A percentile compares a stretch with the other conserved stretches of the same genome.
These are phyloP conservation scores for Delonix regia DNA, from an alignment of 306 rosid genomes.

Conservation along the genomic window DNA sequence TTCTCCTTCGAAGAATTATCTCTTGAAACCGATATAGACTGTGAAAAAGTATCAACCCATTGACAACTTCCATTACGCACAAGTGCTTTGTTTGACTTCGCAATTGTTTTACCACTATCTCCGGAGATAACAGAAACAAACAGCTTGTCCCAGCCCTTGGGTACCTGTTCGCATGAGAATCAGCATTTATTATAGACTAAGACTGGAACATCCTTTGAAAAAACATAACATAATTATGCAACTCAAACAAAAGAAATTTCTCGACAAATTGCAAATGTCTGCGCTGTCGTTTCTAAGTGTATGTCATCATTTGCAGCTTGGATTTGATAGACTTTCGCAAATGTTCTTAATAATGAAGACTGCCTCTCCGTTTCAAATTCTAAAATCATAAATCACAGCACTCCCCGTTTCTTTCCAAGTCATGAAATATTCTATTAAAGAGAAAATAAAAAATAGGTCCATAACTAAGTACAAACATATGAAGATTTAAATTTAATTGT, in stretches of 20 bases:
- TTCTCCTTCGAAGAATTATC: slow-evolving; percentile 45
- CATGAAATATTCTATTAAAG: not conserved
- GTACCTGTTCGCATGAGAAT: slow-evolving; percentile 50
- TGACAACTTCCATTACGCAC: slow-evolving; percentile 63
- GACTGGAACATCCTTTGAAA: not conserved
- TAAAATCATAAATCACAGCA: not conserved
- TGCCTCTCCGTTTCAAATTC: not conserved
- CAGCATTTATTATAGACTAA: slow-evolving; percentile 27
- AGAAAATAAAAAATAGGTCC: not conserved
- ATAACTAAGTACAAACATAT: not conserved
- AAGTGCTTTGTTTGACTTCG: slow-evolving; percentile 48
- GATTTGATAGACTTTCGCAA: slow-evolving; percentile 27
- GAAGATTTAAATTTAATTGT: not conserved
- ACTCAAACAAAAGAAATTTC: not conserved
- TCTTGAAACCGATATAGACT: slow-evolving; percentile 51
- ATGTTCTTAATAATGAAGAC: not conserved
- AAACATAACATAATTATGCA: not conserved
- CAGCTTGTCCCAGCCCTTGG: slow-evolving; percentile 76
- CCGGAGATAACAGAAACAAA: slow-evolving; percentile 53
- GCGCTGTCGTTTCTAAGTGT: slow-evolving; percentile 5
- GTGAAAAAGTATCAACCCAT: slow-evolving; percentile 60
- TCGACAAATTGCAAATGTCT: not conserved
- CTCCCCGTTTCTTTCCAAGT: slow-evolving; percentile 16
- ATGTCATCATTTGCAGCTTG: slow-evolving; percentile 18
- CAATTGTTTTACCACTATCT: slow-evolving; percentile 54